A percentile compares a stretch with the other conserved stretches of the same genome.
Evolutionary conservation across 2,329 filamentous ascomycete species (phyloP).

Genomic region (Xylariomycetidae sp.): DNA sequence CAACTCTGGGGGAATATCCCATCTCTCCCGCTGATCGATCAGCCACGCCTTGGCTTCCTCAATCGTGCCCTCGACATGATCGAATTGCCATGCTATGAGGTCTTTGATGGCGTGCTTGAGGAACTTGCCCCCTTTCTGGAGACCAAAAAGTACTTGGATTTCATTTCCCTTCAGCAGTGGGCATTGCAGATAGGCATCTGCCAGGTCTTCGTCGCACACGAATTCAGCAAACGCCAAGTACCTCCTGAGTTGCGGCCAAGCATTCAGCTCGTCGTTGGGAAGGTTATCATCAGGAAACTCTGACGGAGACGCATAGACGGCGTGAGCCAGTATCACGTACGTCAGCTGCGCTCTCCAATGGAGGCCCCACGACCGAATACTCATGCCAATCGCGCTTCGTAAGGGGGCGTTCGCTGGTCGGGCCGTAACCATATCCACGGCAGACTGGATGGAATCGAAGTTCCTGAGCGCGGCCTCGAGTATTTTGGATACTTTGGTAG

Average conservation of each 20-base stretch:
- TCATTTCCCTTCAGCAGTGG: not conserved
- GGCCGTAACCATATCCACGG: not conserved
- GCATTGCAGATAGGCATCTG: not conserved
- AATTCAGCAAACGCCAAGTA: not conserved
- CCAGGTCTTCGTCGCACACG: not conserved
- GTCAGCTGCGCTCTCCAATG: conserved; percentile 4
- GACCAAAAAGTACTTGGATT: not conserved
- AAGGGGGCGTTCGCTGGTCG: not conserved
- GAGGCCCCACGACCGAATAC: conserved; percentile 2
- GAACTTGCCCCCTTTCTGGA: conserved; percentile 1
- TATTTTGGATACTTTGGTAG: conserved; percentile 5
- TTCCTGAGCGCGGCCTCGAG: conserved; percentile 3
- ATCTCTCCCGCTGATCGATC: not conserved
- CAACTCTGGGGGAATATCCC: not conserved
- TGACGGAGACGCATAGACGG: conserved; percentile 1
- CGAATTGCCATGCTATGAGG: conserved; percentile 1
- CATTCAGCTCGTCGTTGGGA: not conserved
- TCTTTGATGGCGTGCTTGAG: not conserved
- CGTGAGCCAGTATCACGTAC: conserved; percentile 1
- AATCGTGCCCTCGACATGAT: not conserved
- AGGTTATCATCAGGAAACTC: too few species aligned
- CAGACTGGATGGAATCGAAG: conserved; percentile 4
- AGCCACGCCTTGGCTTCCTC: conserved; percentile 2
- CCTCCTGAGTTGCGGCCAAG: not conserved
- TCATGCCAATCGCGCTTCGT: conserved; percentile 3